A percentile compares a stretch with the other conserved stretches of the same genome.
Conservation (phyloP, 106 monocot genomes). For the Posidonia australis region DNA sequence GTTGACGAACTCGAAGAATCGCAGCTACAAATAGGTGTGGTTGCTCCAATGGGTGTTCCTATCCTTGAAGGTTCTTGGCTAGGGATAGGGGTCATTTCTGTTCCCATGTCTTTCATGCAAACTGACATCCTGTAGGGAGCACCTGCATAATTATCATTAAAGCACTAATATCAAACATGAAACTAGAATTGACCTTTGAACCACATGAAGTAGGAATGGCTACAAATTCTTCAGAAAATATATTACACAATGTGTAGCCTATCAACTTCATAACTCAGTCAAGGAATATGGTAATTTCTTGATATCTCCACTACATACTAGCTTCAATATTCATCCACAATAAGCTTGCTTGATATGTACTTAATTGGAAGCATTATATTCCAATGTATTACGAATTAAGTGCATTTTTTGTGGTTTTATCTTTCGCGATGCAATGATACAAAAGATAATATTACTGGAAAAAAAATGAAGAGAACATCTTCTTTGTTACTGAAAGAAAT, state of each 20-base stretch:
- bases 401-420: no score
- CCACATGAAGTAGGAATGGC: not conserved
- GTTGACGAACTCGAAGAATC: slow-evolving; percentile 45
- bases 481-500: not conserved
- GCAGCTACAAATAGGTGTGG: slow-evolving; percentile 49
- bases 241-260: not conserved
- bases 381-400: no score
- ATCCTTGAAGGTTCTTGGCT: slow-evolving; percentile 89
- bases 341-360: no score
- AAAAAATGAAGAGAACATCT: no score
- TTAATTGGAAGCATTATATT: no score
- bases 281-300: no score
- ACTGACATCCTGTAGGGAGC: slow-evolving; percentile 36
- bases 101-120: slow-evolving; percentile 89
- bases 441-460: no score
- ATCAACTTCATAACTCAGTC: no score
- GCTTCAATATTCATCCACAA: no score
- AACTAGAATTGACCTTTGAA: not conserved
- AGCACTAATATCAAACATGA: not conserved
- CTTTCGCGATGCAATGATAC: not conserved
- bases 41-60: slow-evolving; percentile 51
- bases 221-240: not conserved
- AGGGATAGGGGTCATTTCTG: slow-evolving; percentile 89
- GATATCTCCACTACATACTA: no score
- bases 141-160: slow-evolving; percentile 21